phyloP scores from a whole-genome alignment of 2,329 filamentous ascomycete genomes.

The Colletotrichum sp. region DNA sequence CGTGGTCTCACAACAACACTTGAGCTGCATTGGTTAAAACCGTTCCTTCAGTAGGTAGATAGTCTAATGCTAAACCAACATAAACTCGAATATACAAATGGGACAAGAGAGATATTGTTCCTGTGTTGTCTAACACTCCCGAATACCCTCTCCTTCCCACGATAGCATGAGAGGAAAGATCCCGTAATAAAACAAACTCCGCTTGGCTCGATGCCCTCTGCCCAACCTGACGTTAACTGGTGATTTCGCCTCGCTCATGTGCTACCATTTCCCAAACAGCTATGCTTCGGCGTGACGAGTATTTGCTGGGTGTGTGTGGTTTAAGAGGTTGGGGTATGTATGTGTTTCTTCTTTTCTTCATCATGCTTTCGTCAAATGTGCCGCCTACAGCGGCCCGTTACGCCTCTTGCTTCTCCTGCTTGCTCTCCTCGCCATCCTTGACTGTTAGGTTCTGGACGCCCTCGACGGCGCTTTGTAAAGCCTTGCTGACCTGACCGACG shows the following conservation, averaged over 20 bases:
- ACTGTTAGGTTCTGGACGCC: neutral
- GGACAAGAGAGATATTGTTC: neutral
- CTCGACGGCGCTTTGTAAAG: conserved; percentile 9
- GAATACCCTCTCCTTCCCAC: neutral
- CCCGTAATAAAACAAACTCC: neutral
- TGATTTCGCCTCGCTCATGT: neutral
- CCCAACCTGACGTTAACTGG: neutral
- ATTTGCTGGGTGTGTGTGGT: neutral
- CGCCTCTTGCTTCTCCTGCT: conserved; percentile 13
- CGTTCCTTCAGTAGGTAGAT: neutral
- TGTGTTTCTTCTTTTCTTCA: neutral
- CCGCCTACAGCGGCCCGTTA: neutral
- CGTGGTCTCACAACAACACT: neutral
- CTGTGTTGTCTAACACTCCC: neutral
- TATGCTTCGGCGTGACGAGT: neutral
- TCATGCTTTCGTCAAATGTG: conserved; percentile 18
- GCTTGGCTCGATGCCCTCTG: neutral
- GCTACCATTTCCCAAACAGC: neutral
- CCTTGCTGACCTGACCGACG: conserved; percentile 26
- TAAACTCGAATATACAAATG: neutral
- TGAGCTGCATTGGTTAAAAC: neutral
- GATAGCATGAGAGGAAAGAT: neutral
- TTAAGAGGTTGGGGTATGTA: neutral
- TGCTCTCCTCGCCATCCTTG: conserved; percentile 1
- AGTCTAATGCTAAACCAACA: conserved; percentile 5